Evolutionary conservation across 805 yeast species (phyloP), one percentile per base, ranked within the genome.

Genomic region (Candida railenensis): DNA sequence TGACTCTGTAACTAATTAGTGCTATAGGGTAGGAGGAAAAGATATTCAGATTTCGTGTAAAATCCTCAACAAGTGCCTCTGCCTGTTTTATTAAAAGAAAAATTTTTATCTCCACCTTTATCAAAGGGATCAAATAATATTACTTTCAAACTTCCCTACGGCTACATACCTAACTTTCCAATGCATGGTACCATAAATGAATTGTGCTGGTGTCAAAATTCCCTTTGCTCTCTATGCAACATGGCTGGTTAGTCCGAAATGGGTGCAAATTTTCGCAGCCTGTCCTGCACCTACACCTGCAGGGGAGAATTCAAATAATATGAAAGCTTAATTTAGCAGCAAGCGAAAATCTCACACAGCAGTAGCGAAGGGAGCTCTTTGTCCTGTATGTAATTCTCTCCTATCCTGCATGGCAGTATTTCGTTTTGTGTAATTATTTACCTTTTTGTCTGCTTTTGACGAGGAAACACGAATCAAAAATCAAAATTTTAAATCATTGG

Each of bases 381-480:
- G 5, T 25, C 30, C 30, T 25, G 30, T 11, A 25, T 25, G 30
- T 25, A 11, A 11, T 11, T 25, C 30, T 5, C 9, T 25, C 11
- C 11, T 11, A 25, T 25, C n/a, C n/a, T n/a, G n/a, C n/a, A n/a
- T n/a, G n/a, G n/a, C n/a, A n/a, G 14, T 30, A 30, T 30, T 12
- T n/a, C 12, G 19, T 7, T 30, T 34, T 34, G 37, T 34, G 37
- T 34, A 34, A 34, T 12, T 18, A 15, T 25, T 25, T 25, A 25
- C 30, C 37, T 15, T 34, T 15, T 39, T 8, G 8, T n/a, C 20
- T 8, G 18, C 14, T 15, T 20, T 40, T 40, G 43, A 40, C 43
- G 43, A 40, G 20, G 18, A 20, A 40, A 40, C 43, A 40, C 43
- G 43, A 40, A 40, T 40, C 43, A 40, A 20, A 36, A 16, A 18